A percentile compares a stretch with the other conserved stretches of the same genome.
Evolutionary conservation across 148 eudicot genomes (phyloP).

Genomic region (Oxyria digyna): DNA sequence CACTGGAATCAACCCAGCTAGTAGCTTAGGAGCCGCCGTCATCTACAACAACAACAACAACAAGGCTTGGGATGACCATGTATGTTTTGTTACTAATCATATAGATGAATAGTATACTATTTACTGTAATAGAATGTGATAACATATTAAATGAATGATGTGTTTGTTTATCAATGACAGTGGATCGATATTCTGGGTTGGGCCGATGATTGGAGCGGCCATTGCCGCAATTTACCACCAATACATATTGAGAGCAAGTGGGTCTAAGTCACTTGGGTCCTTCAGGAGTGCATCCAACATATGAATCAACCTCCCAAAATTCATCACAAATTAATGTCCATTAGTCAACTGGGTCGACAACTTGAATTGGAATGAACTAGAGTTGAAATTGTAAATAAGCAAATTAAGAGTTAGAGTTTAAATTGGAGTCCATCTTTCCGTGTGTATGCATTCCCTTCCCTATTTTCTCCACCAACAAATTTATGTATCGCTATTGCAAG

Average conservation of each 20-base stretch:
- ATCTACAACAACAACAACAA: conserved; percentile 18
- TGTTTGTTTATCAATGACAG: conserved; percentile 7
- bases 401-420: too few species aligned
- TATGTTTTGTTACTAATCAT: conserved; percentile 4
- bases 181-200: conserved; percentile 50
- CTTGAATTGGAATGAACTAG: too few species aligned
- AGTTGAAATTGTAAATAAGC: too few species aligned
- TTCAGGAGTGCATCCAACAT: conserved; percentile 17
- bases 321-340: too few species aligned
- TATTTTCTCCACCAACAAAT: too few species aligned
- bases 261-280: conserved; percentile 32
- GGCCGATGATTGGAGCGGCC: conserved; percentile 43
- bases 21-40: conserved; percentile 18
- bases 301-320: background rate
- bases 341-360: too few species aligned
- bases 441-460: too few species aligned
- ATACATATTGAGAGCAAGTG: conserved; percentile 24
- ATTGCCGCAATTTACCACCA: conserved; percentile 41
- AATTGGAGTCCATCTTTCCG: too few species aligned
- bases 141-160: background rate
- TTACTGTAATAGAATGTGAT: background rate
- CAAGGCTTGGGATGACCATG: conserved; percentile 15
- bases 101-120: too few species aligned
- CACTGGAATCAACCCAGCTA: conserved; percentile 17
- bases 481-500: too few species aligned